Percentiles rank a stretch among this genome's conserved stretches.
Evolutionary conservation across 2,329 filamentous ascomycete species (phyloP).

Genomic region (Fusarium sublunatum): DNA sequence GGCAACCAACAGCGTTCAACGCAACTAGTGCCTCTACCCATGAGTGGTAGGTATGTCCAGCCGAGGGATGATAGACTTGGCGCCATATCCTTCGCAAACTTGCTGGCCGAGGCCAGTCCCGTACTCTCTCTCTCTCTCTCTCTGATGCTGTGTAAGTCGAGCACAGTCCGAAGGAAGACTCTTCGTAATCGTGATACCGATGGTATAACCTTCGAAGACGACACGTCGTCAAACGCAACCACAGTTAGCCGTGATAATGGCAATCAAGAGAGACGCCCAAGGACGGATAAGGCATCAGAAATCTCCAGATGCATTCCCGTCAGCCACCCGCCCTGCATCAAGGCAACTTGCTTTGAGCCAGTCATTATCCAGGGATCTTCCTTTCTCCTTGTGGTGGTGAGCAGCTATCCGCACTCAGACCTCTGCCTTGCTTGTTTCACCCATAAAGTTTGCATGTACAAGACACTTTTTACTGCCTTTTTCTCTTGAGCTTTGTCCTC

Average conservation of each 20-base stretch:
- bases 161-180: conserved; percentile 5
- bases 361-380: conserved; percentile 15
- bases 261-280: background rate
- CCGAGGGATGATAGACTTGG: conserved; percentile 8
- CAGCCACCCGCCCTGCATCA: conserved; percentile 12
- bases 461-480: background rate
- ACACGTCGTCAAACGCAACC: conserved; percentile 14
- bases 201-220: conserved; percentile 13
- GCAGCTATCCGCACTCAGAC: background rate
- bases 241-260: background rate
- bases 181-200: conserved; percentile 27
- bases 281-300: background rate
- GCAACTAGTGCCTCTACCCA: conserved; percentile 11
- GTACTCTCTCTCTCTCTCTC: background rate
- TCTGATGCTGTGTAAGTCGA: conserved; percentile 21
- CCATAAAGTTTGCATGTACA: conserved; percentile 8
- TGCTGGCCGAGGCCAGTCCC: conserved; percentile 4
- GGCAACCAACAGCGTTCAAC: conserved; percentile 5
- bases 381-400: conserved; percentile 8
- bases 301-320: conserved; percentile 16
- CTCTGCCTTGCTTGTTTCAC: conserved; percentile 4
- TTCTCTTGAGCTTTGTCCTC: background rate
- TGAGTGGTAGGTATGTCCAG: conserved; percentile 11
- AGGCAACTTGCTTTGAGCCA: conserved; percentile 10
- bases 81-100: conserved; percentile 4